A percentile compares a stretch with the other conserved stretches of the same genome.
phyloP scores from a whole-genome alignment of 192 early-diverging fungal species.

The Lobosporangium transversale region DNA sequence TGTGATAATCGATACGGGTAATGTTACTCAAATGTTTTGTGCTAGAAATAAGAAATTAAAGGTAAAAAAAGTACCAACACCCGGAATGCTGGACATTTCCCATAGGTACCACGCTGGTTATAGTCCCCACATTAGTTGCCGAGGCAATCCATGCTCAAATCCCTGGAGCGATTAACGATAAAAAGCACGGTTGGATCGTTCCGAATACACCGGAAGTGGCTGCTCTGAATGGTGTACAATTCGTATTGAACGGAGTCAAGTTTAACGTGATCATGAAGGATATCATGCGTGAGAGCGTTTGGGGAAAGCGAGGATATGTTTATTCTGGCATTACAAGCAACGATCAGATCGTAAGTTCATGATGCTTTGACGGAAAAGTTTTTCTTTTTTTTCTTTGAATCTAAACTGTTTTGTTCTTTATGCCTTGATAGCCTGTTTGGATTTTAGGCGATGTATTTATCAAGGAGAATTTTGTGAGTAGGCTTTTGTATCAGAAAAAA shows the following conservation, averaged over 20 bases:
- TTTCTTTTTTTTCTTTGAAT: background rate
- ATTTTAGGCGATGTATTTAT: constrained; percentile 62
- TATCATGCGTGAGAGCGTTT: constrained; percentile 31
- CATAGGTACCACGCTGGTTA: constrained; percentile 63
- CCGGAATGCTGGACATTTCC: no score
- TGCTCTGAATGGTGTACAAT: constrained; percentile 18
- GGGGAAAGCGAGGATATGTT: constrained; percentile 34
- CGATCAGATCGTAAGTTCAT: constrained; percentile 21
- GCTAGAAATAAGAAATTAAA: no score
- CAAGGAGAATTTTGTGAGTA: constrained; percentile 58
- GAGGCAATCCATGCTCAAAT: constrained; percentile 55
- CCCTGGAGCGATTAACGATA: constrained; percentile 42
- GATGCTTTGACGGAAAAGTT: background rate
- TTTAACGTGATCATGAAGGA: constrained; percentile 51
- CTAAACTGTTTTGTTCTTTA: background rate
- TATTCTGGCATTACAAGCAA: constrained; percentile 41
- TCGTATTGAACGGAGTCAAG: constrained; percentile 31
- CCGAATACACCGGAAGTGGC: constrained; percentile 43
- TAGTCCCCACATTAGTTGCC: constrained; percentile 56
- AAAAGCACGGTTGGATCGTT: constrained; percentile 48
- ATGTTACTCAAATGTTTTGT: no score
- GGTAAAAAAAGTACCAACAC: no score
- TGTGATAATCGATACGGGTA: constrained; percentile 62
- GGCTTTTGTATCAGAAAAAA: background rate
- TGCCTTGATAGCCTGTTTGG: constrained; percentile 34